Conservation (phyloP, 1,139 yeast species). For the Candida anutae region DNA sequence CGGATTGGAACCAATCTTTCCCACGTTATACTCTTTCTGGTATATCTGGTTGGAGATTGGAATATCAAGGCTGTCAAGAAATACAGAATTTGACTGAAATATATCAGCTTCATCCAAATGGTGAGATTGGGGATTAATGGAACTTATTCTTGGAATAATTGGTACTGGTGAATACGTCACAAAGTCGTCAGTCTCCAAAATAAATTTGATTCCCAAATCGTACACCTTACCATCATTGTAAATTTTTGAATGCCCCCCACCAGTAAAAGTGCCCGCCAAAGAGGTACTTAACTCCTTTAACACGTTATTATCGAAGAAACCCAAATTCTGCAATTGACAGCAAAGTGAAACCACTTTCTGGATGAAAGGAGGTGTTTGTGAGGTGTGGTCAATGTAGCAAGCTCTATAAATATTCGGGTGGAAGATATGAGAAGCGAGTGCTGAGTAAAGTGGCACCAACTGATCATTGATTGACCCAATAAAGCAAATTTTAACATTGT, state of each 20-base stretch:
- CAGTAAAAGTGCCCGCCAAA: conserved; percentile 84
- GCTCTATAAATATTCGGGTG: conserved; percentile 91
- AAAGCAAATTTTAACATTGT: conserved; percentile 70
- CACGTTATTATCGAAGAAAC: conserved; percentile 67
- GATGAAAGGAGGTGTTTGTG: conserved; percentile 41
- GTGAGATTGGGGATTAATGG: no score
- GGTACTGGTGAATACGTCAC: no score
- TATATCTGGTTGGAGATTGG: conserved; percentile 43
- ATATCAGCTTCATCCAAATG: neutral
- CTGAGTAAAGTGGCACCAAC: conserved; percentile 84
- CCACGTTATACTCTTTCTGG: conserved; percentile 53
- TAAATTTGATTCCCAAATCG: conserved; percentile 66
- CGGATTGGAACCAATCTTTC: conserved; percentile 65
- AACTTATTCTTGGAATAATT: conserved; percentile 8
- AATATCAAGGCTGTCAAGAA: neutral
- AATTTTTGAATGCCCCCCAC: conserved; percentile 89
- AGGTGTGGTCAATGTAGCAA: conserved; percentile 69
- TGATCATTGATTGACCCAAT: conserved; percentile 91
- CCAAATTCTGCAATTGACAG: conserved; percentile 51
- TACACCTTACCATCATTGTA: conserved; percentile 84
- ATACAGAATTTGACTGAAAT: neutral
- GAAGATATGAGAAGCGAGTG: conserved; percentile 70
- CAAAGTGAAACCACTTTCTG: conserved; percentile 39
- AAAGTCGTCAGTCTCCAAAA: conserved; percentile 68
- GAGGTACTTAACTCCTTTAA: conserved; percentile 75